phyloP scores from a whole-genome alignment of 2,329 filamentous ascomycete genomes.

The Sporothrix schenckii region DNA sequence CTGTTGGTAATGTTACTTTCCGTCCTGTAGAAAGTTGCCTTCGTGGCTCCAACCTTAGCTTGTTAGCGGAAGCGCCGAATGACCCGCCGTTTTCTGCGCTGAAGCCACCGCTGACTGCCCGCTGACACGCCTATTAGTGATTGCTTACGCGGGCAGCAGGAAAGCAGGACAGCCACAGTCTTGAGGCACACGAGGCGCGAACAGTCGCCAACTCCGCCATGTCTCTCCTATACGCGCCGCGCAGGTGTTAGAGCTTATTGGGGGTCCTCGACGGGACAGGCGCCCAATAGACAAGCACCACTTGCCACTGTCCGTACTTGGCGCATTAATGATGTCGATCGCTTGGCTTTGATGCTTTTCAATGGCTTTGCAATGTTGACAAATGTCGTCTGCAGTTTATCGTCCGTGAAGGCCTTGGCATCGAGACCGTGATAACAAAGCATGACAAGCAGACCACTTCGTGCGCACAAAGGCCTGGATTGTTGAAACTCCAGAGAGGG shows the following conservation, averaged over 20 bases:
- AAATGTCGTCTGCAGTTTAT: not conserved
- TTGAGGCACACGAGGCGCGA: not conserved
- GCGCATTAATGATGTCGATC: not conserved
- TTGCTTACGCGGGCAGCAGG: not conserved
- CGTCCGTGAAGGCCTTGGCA: too few species aligned
- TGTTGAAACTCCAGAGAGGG: too few species aligned
- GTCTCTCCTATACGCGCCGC: not conserved
- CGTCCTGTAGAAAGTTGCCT: not conserved
- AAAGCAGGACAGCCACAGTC: not conserved
- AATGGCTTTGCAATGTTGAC: constrained; percentile 17
- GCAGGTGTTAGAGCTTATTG: not conserved
- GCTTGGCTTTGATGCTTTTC: not conserved
- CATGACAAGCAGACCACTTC: not conserved
- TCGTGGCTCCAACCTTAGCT: not conserved
- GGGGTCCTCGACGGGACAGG: not conserved
- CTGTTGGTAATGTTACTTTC: not conserved
- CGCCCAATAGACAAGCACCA: not conserved
- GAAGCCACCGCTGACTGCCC: not conserved
- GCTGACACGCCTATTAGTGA: constrained; percentile 15
- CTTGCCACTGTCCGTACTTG: not conserved
- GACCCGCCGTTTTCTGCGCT: too few species aligned
- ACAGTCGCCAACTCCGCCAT: not conserved
- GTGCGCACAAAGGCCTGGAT: not conserved
- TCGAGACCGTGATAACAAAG: not conserved
- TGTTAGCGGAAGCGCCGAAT: not conserved